These are phyloP conservation scores for Protomyces pachydermus DNA, from an alignment of 1,139 yeast genomes.

Conservation along the genomic window DNA sequence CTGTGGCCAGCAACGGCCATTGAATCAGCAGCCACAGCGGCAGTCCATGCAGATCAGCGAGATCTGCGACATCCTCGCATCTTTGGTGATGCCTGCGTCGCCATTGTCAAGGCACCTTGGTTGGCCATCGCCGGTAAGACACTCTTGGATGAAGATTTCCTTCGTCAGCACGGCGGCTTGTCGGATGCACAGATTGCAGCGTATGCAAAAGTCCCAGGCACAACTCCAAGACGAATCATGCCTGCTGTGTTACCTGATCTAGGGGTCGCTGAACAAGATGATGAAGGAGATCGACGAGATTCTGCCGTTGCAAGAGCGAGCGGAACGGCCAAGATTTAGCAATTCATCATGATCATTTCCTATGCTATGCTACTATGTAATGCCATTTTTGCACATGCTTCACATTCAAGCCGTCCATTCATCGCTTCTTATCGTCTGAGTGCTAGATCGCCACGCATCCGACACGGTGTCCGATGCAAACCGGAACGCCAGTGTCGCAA, in stretches of 20 bases:
- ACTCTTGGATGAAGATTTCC: constrained; percentile 12
- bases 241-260: constrained; percentile 3
- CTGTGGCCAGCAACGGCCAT: constrained; percentile 15
- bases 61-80: not conserved
- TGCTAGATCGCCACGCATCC: not conserved
- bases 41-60: not conserved
- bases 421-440: not conserved
- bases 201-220: constrained; percentile 11
- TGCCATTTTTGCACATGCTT: not conserved
- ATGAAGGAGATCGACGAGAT: constrained; percentile 12
- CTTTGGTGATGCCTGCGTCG: constrained; percentile 7
- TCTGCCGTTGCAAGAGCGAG: not conserved
- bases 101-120: not conserved
- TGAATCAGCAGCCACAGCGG: constrained; percentile 11
- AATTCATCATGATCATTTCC: not conserved
- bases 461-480: not conserved
- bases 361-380: not conserved
- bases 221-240: constrained; percentile 15
- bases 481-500: not conserved
- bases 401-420: not conserved
- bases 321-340: not conserved
- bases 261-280: constrained; percentile 14
- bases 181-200: constrained; percentile 4
- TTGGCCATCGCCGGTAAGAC: not conserved
- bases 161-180: constrained; percentile 1